Base-by-base conservation (phyloP, 805 yeast species). In the Spathaspora arborariae region DNA sequence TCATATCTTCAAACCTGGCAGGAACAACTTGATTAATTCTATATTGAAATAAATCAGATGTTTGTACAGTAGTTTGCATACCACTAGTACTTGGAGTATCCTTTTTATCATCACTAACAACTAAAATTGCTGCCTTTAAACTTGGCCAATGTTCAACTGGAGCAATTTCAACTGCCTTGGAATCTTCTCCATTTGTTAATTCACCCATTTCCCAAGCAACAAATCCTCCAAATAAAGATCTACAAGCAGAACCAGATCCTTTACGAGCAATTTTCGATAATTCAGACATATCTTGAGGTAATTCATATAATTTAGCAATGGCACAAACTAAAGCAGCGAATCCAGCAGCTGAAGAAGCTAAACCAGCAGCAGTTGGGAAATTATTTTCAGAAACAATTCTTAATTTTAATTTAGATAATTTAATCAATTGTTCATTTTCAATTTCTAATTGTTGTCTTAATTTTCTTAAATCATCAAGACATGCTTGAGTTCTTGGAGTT, bases 181-280 rank as follows among this genome's bases (percentile, higher is more conserved):
- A 91, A 69, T 94, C 99, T 39, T 80, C 75, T n/a, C 99, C 99
- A 60, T 90, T 85, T 0, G 53, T 68, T 48, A 60, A 52, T 2
- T 56, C 54, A 47, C 99, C 99, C 97, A 91, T 90, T 66, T 94
- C 97, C 99, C 99, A 94, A 3, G 98, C 98, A 10, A 94, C 99
- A 62, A 82, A 94, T 6, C 99, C 99, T 41, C 99, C 98, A 67
- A 88, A 89, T 51, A 94, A 74, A 7, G 98, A 94, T 66, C 99
- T 80, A 70, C 99, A 94, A 5, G 99, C 99, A 11, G 97, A 89
- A 2, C 99, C 99, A 5, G 97, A 90, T 26, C 99, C 99, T 70
- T 90, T 92, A 69, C 99, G 83, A 11, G 99, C 99, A 60, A 94
- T 86, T 61, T 84, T 85, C 53, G 96, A 88, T 52, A 94, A 78